phyloP scores from a whole-genome alignment of 768 basidiomycete species.

The Mycena crocata region DNA sequence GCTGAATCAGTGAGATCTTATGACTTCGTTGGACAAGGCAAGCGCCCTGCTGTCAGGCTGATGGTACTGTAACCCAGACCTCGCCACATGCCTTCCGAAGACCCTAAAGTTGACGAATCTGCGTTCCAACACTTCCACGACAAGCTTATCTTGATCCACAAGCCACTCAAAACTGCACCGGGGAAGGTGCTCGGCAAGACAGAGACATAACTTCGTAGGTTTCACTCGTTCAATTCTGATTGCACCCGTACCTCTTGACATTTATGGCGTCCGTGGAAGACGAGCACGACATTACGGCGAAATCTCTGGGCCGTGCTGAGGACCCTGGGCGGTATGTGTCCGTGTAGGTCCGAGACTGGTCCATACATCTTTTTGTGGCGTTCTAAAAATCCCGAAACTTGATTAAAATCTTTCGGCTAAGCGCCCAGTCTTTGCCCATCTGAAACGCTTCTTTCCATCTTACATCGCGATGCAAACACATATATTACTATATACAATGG shows the following conservation, averaged over 20 bases:
- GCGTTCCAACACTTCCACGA: conserved; percentile 89
- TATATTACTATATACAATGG: no score
- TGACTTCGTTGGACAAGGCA: no score
- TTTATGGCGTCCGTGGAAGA: conserved; percentile 71
- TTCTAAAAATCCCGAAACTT: no score
- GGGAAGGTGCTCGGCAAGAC: conserved; percentile 77
- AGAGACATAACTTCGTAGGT: conserved; percentile 36
- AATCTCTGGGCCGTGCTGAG: background rate
- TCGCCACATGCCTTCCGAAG: conserved; percentile 60
- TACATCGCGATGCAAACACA: no score
- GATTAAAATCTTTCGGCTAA: no score
- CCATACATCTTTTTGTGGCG: no score
- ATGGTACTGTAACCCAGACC: conserved; percentile 45
- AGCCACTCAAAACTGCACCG: conserved; percentile 80
- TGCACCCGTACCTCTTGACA: conserved; percentile 68
- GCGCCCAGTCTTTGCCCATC: no score
- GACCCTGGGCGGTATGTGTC: background rate
- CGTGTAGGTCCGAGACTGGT: background rate
- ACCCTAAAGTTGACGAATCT: conserved; percentile 56
- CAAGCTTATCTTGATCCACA: conserved; percentile 81
- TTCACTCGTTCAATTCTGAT: conserved; percentile 58
- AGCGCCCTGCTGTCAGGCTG: no score
- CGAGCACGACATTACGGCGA: conserved; percentile 62
- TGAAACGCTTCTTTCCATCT: no score
- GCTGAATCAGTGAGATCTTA: conserved; percentile 45